Percentiles rank a stretch among this genome's conserved stretches.
phyloP scores from a whole-genome alignment of 2,329 filamentous ascomycete species.

The Pseudogymnoascus verrucosus region DNA sequence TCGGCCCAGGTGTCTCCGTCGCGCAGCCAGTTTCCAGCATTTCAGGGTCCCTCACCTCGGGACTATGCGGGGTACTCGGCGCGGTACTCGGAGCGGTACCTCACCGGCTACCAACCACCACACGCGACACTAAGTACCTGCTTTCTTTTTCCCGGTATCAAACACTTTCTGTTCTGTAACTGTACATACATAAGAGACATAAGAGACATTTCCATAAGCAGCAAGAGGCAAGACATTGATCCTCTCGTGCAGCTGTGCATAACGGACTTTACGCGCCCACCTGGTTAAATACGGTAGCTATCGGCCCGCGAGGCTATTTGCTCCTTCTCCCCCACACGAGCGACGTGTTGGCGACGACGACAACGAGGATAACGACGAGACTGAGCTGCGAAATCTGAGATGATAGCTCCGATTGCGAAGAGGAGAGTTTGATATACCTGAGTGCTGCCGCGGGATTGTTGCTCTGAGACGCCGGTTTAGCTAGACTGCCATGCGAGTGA shows the following conservation, averaged over 20 bases:
- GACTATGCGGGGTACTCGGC: constrained; percentile 5
- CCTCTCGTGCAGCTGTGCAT: constrained; percentile 1
- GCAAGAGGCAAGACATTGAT: neutral
- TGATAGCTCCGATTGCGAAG: neutral
- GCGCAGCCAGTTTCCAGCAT: neutral
- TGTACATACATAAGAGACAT: neutral
- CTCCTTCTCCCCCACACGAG: neutral
- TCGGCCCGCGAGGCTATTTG: constrained; percentile 5
- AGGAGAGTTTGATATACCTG: neutral
- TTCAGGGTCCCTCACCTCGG: constrained; percentile 6
- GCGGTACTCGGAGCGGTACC: constrained; percentile 5
- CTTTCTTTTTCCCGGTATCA: neutral
- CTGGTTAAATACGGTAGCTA: constrained; percentile 1
- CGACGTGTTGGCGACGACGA: neutral
- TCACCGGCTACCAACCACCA: neutral
- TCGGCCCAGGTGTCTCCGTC: neutral
- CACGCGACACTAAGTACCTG: constrained; percentile 1
- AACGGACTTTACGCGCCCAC: neutral
- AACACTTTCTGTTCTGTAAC: neutral
- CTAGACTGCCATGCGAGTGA: neutral
- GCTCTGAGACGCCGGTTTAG: neutral
- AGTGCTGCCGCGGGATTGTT: neutral
- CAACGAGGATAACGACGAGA: neutral
- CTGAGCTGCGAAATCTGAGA: neutral
- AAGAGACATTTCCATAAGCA: neutral